Base-by-base conservation (phyloP, 176 grass and related monocot species). In the Zea mays region DNA sequence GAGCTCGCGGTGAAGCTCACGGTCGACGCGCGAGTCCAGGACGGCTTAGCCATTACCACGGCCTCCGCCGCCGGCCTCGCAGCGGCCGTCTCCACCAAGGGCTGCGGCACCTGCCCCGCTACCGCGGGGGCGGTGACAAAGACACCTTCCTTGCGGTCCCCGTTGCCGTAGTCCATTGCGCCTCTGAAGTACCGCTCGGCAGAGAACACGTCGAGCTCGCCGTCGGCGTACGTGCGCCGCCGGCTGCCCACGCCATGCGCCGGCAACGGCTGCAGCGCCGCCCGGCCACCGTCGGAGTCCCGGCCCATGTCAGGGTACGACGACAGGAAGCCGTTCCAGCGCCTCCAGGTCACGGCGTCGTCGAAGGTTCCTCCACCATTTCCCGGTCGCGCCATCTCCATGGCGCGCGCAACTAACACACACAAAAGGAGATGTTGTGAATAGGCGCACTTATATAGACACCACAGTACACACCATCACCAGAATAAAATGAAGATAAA, bases 141-240 rank as follows among this genome's bases (percentile, higher is more conserved):
- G 4, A 10, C 37, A 17, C 55, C 16, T 19, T 82, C 50, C 34
- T 60, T 75, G 50, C 20, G 44, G 20, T 41, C 54, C 1, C 10
- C 52, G 0, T 4, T 52, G 64, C 48, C 41, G 47, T 27, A 27
- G 27, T 94, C 86, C 44, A 89, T 80, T 13, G 62, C 43, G 6
- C 92, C 89, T 48, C 67, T 89, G 80, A 95, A 95, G 81, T 95
- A 95, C 11, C 80, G 73, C 78, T 95, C 89, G 10, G 92, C 92
- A 2, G 83, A 19, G 77, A 95, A 91, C 67, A 95, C 90, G 64
- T 89, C 89, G 44, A 95, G 90, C 86, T 95, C 92, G 45, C 81
- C 86, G 72, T 91, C 89, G 21, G 72, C 76, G 81, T 81, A 67
- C 67, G 78, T 82, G 4, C 77, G 89, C 73, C 78, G 58, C 34